Percentiles rank a stretch among this genome's conserved stretches.
phyloP scores from a whole-genome alignment of 129 eudicot genomes.

The Lactuca sativa region DNA sequence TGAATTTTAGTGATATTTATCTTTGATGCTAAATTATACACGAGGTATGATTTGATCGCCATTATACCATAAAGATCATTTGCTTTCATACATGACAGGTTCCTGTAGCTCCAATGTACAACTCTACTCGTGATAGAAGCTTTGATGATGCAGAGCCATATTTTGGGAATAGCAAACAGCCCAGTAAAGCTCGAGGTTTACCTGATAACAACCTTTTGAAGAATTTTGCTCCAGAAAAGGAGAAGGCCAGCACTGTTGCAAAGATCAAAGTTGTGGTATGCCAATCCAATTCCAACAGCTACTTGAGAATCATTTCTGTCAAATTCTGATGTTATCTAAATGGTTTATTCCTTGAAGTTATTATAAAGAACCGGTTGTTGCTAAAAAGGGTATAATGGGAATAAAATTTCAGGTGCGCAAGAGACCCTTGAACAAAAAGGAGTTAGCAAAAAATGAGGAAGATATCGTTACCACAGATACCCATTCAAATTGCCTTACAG shows the following conservation, averaged over 20 bases:
- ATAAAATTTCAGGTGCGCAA: slow-evolving; percentile 77
- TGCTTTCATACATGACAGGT: slow-evolving; percentile 40
- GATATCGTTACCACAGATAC: slow-evolving; percentile 72
- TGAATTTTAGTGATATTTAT: neutral
- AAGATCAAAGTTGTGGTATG: slow-evolving; percentile 99
- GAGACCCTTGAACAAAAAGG: slow-evolving; percentile 94
- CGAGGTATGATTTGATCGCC: slow-evolving; percentile 9
- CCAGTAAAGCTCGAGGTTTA: slow-evolving; percentile 65
- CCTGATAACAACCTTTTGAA: slow-evolving; percentile 64
- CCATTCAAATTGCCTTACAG: slow-evolving; percentile 61
- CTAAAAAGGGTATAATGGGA: slow-evolving; percentile 14
- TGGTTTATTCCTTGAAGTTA: neutral
- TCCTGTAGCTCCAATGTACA: slow-evolving; percentile 55
- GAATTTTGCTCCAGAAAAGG: slow-evolving; percentile 74
- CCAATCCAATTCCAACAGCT: neutral
- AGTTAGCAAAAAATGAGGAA: slow-evolving; percentile 89
- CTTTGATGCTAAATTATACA: neutral
- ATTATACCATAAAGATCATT: neutral
- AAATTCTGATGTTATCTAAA: slow-evolving; percentile 1
- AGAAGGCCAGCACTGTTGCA: slow-evolving; percentile 80
- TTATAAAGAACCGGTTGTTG: neutral
- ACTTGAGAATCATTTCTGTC: neutral
- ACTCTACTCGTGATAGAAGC: slow-evolving; percentile 61
- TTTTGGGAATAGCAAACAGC: slow-evolving; percentile 61
- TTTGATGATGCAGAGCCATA: slow-evolving; percentile 74